Percentiles rank a stretch among this genome's conserved stretches.
Evolutionary conservation across 2,329 filamentous ascomycete species (phyloP).

Genomic region (Penicillium sp.): DNA sequence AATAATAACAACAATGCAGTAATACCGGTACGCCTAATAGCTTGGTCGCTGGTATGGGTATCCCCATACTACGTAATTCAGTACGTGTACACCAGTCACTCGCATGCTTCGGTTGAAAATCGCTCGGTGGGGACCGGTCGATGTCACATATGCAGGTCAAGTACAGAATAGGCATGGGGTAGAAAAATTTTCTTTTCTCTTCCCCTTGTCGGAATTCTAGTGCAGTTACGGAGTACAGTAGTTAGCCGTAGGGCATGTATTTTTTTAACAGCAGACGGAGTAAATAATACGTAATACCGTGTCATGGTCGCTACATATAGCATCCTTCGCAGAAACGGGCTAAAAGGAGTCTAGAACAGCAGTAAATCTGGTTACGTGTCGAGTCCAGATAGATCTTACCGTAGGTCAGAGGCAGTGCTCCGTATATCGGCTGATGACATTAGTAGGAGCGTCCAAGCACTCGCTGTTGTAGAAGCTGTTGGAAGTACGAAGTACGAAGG

Average conservation of each 20-base stretch:
- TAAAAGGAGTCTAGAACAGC: not conserved
- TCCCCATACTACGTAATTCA: not conserved
- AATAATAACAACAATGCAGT: not conserved
- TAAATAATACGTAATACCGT: not conserved
- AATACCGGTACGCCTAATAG: not conserved
- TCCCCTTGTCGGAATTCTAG: not conserved
- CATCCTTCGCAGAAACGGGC: not conserved
- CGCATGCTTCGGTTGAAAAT: not conserved
- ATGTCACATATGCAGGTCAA: not conserved
- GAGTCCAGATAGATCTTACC: too few species aligned
- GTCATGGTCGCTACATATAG: not conserved
- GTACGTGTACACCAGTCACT: not conserved
- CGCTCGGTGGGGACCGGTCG: not conserved
- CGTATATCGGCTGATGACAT: too few species aligned
- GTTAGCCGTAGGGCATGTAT: not conserved
- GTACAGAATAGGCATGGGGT: not conserved
- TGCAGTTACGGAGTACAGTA: too few species aligned
- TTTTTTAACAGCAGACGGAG: not conserved
- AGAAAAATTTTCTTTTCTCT: not conserved
- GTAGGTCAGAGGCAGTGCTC: too few species aligned
- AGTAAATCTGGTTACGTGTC: not conserved
- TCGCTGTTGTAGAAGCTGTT: too few species aligned
- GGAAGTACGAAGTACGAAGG: too few species aligned
- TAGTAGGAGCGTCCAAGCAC: too few species aligned
- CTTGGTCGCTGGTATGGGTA: too few species aligned